Conservation (phyloP, 1,284 basidiomycete species). For the Taiwanofungus camphoratus region DNA sequence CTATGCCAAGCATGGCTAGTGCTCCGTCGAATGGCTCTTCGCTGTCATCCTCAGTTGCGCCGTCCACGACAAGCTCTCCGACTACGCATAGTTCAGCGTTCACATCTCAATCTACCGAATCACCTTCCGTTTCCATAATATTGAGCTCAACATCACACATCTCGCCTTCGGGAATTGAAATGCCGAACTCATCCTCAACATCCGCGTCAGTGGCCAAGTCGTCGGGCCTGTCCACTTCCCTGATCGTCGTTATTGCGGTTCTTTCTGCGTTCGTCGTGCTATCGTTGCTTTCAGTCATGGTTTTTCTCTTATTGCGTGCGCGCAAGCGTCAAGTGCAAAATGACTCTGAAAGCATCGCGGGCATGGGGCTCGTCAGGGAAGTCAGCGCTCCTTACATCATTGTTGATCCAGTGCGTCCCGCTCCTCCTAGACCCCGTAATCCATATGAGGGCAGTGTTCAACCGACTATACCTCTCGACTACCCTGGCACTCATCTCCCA, state of each 20-base stretch:
- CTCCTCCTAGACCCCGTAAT: slow-evolving; percentile 15
- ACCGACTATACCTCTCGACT: slow-evolving; percentile 12
- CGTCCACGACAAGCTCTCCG: background rate
- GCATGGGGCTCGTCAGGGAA: slow-evolving; percentile 9
- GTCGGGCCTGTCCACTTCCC: slow-evolving; percentile 17
- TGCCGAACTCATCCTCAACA: background rate
- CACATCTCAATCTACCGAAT: background rate
- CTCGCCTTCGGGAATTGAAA: background rate
- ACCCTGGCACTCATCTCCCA: slow-evolving; percentile 4
- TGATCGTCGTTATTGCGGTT: slow-evolving; percentile 24
- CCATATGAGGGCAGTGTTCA: slow-evolving; percentile 16
- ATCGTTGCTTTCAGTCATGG: slow-evolving; percentile 16
- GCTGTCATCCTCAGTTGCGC: background rate
- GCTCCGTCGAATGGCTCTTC: too few species aligned
- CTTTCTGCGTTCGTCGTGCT: slow-evolving; percentile 21
- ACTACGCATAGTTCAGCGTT: background rate
- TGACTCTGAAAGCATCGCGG: slow-evolving; percentile 11
- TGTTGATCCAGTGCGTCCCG: slow-evolving; percentile 8
- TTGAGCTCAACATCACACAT: too few species aligned
- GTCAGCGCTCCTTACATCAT: slow-evolving; percentile 11
- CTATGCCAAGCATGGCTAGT: too few species aligned
- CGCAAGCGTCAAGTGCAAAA: slow-evolving; percentile 4
- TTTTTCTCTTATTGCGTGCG: slow-evolving; percentile 16
- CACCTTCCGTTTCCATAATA: too few species aligned
- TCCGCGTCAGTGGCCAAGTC: slow-evolving; percentile 1